Base-by-base conservation (phyloP, 208 protist genomes). In the Balamuthia mandrillaris region DNA sequence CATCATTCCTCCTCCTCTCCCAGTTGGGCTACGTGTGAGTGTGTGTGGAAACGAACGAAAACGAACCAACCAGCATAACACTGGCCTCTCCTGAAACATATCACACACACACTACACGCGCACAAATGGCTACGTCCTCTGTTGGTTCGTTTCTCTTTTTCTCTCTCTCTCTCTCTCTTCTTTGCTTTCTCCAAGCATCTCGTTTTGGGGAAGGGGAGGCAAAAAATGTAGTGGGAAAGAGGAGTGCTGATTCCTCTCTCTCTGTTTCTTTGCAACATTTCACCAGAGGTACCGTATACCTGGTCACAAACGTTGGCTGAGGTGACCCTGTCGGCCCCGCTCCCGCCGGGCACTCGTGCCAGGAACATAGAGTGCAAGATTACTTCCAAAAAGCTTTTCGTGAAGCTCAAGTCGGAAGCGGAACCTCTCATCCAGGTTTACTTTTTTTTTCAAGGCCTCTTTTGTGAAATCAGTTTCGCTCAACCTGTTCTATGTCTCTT, bases 251-350 rank as follows among this genome's bases (percentile, higher is more conserved):
- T 54, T 54, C 47, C 47, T 14, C 14, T 21, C 47, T 54, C 47
- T 21, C 47, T 21, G 16, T 21, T 54, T 21, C 16, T 14, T 54
- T 54, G 14, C 47, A 14, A n/a, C 60, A 12, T 12, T 12, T 18
- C 27, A 14, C 41, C 65, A 54, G 65, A 7, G 10, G 24, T 85
- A 7, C 81, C 81, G 2, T 90, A 90, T 79, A 79, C 42, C 18
- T 92, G 89, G 89, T 70, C 61, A 44, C 89, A 92, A 63, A 86
- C 87, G 24, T 82, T 92, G 0, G 3, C n/a, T 0, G 86, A 88
- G 5, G 52, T 89, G 51, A 84, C 47, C n/a, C 47, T 92, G 2
- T 51, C 16, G 44, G 42, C 90, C 12, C 68, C 81, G 1, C 49
- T 92, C 0, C 89, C 89, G 12, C 18, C 21, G 47, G 87, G 78